Evolutionary conservation across 2,329 filamentous ascomycete species (phyloP).

Genomic region (Verticillium isaacii): DNA sequence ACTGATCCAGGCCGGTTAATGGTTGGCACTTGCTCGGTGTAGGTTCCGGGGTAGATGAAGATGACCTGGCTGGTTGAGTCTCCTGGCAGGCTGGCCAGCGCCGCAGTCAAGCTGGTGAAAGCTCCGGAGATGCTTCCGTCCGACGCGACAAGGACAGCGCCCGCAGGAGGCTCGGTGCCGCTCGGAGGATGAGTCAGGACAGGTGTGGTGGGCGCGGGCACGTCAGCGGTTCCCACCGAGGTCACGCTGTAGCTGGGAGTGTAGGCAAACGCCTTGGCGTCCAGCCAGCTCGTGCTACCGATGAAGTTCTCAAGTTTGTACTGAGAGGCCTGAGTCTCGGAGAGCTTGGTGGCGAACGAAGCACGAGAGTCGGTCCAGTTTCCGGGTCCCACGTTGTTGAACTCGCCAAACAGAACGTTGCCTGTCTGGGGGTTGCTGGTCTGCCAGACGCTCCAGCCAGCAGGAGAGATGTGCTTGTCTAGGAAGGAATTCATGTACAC

Average conservation of each 20-base stretch:
- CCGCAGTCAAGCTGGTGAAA: conserved; percentile 22
- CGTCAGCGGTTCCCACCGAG: background rate
- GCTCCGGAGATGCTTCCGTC: conserved; percentile 18
- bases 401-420: conserved; percentile 54
- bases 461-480: conserved; percentile 49
- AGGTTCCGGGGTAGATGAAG: conserved; percentile 42
- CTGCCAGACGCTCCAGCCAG: conserved; percentile 55
- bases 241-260: conserved; percentile 26
- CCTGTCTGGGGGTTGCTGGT: conserved; percentile 39
- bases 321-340: conserved; percentile 22
- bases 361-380: conserved; percentile 46
- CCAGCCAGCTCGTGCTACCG: conserved; percentile 34
- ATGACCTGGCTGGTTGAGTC: conserved; percentile 24
- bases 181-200: conserved; percentile 31
- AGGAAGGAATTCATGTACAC: conserved; percentile 44
- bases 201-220: conserved; percentile 11
- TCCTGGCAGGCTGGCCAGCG: conserved; percentile 18
- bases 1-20: conserved; percentile 40
- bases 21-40: conserved; percentile 55
- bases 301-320: conserved; percentile 32
- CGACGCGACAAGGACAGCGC: conserved; percentile 35
- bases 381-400: conserved; percentile 52
- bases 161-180: conserved; percentile 32
- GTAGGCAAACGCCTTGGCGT: conserved; percentile 32
- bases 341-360: conserved; percentile 30